Evolutionary conservation across 202 grass and related monocot genomes (phyloP), one percentile per base, ranked within the genome.

Genomic region (Panicum virgatum): DNA sequence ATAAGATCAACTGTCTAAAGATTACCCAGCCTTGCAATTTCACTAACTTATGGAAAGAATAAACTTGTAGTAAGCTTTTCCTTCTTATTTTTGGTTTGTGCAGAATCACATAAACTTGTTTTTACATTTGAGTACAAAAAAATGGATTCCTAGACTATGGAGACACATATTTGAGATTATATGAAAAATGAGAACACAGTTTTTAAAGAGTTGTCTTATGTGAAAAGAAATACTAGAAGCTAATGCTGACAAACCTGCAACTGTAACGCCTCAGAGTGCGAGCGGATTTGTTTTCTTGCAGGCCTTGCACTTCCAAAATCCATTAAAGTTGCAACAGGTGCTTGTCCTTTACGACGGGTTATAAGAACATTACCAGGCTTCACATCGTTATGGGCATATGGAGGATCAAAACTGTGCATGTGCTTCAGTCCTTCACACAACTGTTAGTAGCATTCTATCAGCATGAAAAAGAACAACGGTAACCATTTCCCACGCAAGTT

Each of bases 321-420:
- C 96, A 99, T 99, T 85, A 99, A 89, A 76, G 87, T 96, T 66
- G 93, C 89, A 88, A 96, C 42, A 87, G 89, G 93, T 48, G 90
- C 67, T 80, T 92, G 91, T 37, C 90, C 89, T 84, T 88, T 98
- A 82, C 11, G 87, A 45, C 81, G 77, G n/a, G 96, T 96, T 88
- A 98, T 81, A 76, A 98, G 91, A 90, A 98, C 87, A 85, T 98
- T 98, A 77, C 91, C 96, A 88, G 91, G 92, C 90, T 98, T 98
- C 27, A 98, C 96, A 83, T 96, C 96, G 56, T 98, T 98, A 84
- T 98, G 96, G 61, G 96, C 96, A 79, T 98, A 98, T 73, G 96
- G 87, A 72, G 96, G 96, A 87, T 98, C 92, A 90, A 93, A 87
- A 61, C 63, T 88, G 70, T 98, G 96, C 96, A 98, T 98, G 77